Evolutionary conservation across 179 eudicot genomes (phyloP).

Genomic region (Carnegiea gigantea): DNA sequence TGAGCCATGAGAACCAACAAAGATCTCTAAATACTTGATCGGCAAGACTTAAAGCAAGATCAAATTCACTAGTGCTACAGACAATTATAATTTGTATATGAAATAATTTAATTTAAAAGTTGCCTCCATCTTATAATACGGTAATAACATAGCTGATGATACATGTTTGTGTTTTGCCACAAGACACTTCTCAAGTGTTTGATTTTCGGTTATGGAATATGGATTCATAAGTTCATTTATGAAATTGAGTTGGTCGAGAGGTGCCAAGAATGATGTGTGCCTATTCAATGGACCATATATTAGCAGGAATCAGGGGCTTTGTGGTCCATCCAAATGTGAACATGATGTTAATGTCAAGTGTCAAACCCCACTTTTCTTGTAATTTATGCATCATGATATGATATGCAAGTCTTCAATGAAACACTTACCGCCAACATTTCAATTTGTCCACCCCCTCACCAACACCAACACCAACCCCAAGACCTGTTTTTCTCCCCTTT

Average conservation of each 20-base stretch:
- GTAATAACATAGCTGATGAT: no score
- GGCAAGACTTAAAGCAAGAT: no score
- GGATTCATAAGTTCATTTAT: neutral
- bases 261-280: conserved; percentile 26
- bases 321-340: conserved; percentile 37
- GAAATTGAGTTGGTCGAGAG: conserved; percentile 24
- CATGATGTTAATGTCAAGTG: neutral
- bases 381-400: conserved; percentile 7
- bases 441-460: neutral
- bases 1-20: no score
- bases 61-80: no score
- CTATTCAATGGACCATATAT: conserved; percentile 28
- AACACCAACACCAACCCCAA: neutral
- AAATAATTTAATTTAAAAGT: no score
- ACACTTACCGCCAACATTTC: conserved; percentile 10
- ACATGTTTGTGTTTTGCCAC: no score
- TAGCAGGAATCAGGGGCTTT: conserved; percentile 21
- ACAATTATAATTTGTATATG: no score
- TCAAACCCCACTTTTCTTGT: neutral
- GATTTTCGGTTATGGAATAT: no score
- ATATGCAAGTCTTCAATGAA: conserved; percentile 3
- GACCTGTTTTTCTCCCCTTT: neutral
- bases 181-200: no score
- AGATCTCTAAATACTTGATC: no score
- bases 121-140: no score